phyloP scores from a whole-genome alignment of 23 red algal species.

The Gracilariopsis chorda region DNA sequence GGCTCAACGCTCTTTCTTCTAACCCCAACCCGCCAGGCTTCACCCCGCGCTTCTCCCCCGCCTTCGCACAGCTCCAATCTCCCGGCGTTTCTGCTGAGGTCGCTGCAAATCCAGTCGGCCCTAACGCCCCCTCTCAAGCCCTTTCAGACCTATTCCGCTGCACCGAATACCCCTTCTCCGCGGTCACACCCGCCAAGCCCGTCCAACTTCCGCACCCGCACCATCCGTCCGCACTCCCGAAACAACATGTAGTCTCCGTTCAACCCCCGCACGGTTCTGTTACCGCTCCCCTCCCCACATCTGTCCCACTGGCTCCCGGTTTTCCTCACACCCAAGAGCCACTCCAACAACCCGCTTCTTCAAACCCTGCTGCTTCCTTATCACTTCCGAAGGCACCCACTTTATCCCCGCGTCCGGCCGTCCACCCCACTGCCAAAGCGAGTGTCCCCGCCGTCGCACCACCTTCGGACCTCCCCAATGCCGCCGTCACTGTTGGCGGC shows the following conservation, averaged over 20 bases:
- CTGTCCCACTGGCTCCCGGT: background rate
- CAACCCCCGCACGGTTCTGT: background rate
- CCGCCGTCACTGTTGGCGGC: conserved; percentile 5
- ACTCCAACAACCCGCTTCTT: background rate
- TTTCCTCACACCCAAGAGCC: background rate
- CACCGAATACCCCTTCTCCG: conserved; percentile 35
- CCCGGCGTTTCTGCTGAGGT: conserved; percentile 57
- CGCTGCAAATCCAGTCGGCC: background rate
- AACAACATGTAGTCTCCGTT: background rate
- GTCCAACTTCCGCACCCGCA: background rate
- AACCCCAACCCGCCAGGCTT: conserved; percentile 5
- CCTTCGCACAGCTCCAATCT: conserved; percentile 7
- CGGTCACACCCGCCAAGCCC: background rate
- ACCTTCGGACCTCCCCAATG: background rate
- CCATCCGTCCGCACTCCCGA: background rate
- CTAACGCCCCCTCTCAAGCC: background rate
- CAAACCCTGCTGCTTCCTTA: background rate
- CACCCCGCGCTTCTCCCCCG: conserved; percentile 30
- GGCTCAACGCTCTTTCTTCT: conserved; percentile 15
- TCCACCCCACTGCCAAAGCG: background rate
- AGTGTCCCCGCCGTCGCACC: background rate
- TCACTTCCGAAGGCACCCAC: background rate
- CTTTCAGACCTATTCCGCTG: conserved; percentile 43
- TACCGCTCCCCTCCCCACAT: background rate
- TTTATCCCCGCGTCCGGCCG: background rate